Conservation (phyloP, 805 yeast genomes). For the Maudiozyma bulderi region DNA sequence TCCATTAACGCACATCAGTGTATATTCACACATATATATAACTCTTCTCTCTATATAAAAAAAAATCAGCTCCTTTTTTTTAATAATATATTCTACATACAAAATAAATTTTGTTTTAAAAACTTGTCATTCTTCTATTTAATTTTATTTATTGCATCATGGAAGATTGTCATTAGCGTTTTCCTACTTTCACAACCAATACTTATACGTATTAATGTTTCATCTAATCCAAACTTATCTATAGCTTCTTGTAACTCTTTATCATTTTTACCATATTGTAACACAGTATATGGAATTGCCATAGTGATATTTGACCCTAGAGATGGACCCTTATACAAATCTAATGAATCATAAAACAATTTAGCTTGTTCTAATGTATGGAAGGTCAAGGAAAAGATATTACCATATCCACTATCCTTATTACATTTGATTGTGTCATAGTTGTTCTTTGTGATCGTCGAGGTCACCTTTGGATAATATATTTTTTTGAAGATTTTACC, state of each 20-base stretch:
- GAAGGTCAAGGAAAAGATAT: constrained; percentile 68
- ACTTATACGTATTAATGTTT: constrained; percentile 67
- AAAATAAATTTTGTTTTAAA: no score
- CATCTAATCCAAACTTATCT: constrained; percentile 69
- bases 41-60: no score
- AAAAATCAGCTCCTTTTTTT: no score
- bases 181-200: constrained; percentile 72
- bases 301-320: constrained; percentile 76
- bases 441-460: constrained; percentile 42
- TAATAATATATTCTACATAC: no score
- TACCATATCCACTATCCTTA: constrained; percentile 80
- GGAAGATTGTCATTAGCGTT: constrained; percentile 42
- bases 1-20: not conserved
- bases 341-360: constrained; percentile 55
- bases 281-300: constrained; percentile 80
- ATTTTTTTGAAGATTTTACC: constrained; percentile 46
- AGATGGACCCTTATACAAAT: constrained; percentile 65
- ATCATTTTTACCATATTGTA: constrained; percentile 43
- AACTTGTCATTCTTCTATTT: not conserved
- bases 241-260: constrained; percentile 68
- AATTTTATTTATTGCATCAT: constrained; percentile 40
- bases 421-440: constrained; percentile 60
- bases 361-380: constrained; percentile 53
- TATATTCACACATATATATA: no score
- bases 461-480: constrained; percentile 55